Conservation (phyloP, 2,329 filamentous ascomycete genomes). For the Colletotrichum sp. region DNA sequence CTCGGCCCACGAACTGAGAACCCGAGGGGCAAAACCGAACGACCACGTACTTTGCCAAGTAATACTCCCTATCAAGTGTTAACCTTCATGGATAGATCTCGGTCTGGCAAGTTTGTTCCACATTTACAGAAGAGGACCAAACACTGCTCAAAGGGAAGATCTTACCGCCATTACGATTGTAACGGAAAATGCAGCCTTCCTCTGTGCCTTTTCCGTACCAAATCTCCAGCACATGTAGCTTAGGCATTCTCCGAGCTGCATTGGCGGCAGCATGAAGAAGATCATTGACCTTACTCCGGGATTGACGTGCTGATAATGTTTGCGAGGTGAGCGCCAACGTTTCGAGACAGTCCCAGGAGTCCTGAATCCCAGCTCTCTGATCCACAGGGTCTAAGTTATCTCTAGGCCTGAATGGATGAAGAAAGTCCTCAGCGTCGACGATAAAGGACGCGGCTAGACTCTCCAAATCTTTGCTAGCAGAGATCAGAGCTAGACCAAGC, state of each 20-base stretch:
- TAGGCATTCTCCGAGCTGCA: too few species aligned
- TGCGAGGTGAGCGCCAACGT: background rate
- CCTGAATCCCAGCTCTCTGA: background rate
- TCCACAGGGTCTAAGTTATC: background rate
- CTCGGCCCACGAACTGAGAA: background rate
- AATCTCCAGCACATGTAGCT: too few species aligned
- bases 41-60: background rate
- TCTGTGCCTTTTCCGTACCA: too few species aligned
- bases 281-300: background rate
- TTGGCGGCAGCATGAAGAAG: too few species aligned
- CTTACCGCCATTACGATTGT: too few species aligned
- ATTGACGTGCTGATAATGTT: background rate
- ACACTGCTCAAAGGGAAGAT: background rate
- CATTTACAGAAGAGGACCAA: too few species aligned
- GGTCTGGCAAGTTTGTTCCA: background rate
- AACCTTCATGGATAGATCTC: rapidly evolving
- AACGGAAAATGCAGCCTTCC: too few species aligned
- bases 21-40: background rate
- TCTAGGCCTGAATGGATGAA: background rate
- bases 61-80: background rate
- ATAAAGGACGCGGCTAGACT: background rate
- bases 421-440: background rate
- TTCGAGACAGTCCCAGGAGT: background rate
- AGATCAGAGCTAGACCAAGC: background rate
- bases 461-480: background rate